Evolutionary conservation across 2,329 filamentous ascomycete genomes (phyloP).

Genomic region (Herpotrichia juniperi): DNA sequence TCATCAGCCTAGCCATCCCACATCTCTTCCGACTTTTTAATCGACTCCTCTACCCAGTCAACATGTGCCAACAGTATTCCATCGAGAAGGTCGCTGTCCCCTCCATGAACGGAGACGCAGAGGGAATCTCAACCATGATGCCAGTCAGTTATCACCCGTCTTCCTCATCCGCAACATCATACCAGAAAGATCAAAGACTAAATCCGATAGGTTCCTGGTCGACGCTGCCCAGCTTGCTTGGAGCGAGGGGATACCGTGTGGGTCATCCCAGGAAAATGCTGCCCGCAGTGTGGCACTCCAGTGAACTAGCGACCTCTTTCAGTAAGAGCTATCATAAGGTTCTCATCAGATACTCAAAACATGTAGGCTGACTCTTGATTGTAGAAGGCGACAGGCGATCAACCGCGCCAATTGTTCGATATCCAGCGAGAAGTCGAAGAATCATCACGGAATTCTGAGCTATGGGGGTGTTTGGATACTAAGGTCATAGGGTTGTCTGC

Average conservation of each 20-base stretch:
- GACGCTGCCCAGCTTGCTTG: constrained; percentile 47
- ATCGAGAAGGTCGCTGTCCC: constrained; percentile 31
- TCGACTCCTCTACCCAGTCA: not conserved
- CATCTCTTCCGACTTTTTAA: not conserved
- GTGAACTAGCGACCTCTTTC: constrained; percentile 34
- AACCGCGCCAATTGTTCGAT: constrained; percentile 1
- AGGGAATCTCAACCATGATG: constrained; percentile 41
- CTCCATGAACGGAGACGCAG: constrained; percentile 31
- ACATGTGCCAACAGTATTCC: constrained; percentile 35
- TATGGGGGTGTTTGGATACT: not conserved
- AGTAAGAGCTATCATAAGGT: not conserved
- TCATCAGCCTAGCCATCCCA: not conserved
- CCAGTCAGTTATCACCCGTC: constrained; percentile 31
- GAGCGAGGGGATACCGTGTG: constrained; percentile 48
- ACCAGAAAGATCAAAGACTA: not conserved
- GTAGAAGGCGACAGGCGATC: not conserved
- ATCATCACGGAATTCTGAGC: constrained; percentile 1
- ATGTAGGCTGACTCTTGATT: not conserved
- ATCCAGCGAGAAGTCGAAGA: constrained; percentile 1
- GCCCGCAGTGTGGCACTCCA: constrained; percentile 46
- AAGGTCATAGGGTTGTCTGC: constrained; percentile 1
- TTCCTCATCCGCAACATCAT: not conserved
- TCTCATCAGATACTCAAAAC: not conserved
- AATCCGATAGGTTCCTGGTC: constrained; percentile 43
- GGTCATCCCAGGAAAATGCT: constrained; percentile 49